Conservation (phyloP, 1,284 basidiomycete species). For the Heterobasidion occidentale region DNA sequence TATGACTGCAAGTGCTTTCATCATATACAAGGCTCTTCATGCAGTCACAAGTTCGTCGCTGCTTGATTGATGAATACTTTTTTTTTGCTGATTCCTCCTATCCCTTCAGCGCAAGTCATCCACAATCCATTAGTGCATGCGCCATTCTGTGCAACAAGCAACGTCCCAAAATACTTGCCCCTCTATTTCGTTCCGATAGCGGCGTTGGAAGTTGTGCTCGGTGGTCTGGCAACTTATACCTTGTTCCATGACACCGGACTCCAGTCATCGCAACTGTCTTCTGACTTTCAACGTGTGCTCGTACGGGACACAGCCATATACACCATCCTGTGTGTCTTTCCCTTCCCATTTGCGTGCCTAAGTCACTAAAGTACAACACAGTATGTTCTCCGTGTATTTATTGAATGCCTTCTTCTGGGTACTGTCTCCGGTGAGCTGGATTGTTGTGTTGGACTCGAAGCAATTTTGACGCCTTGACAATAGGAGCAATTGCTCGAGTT, state of each 20-base stretch:
- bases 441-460: not conserved
- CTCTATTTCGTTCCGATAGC: not conserved
- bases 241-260: not conserved
- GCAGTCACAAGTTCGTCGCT: not conserved
- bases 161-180: not conserved
- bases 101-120: not conserved
- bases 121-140: not conserved
- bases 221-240: not conserved
- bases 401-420: not conserved
- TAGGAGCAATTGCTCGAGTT: not conserved
- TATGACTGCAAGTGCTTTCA: not conserved
- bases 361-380: not conserved
- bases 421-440: not conserved
- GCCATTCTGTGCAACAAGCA: not conserved
- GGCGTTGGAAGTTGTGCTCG: not conserved
- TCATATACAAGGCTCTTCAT: not conserved
- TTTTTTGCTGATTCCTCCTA: not conserved
- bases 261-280: not conserved
- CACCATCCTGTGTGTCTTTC: not conserved
- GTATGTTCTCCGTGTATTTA: not conserved
- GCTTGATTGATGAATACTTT: not conserved
- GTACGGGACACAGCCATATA: not conserved
- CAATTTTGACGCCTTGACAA: not conserved
- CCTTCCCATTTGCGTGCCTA: not conserved
- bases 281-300: not conserved